Evolutionary conservation across 768 basidiomycete species (phyloP), one percentile per base, ranked within the genome.

Genomic region (Russula olivacea): DNA sequence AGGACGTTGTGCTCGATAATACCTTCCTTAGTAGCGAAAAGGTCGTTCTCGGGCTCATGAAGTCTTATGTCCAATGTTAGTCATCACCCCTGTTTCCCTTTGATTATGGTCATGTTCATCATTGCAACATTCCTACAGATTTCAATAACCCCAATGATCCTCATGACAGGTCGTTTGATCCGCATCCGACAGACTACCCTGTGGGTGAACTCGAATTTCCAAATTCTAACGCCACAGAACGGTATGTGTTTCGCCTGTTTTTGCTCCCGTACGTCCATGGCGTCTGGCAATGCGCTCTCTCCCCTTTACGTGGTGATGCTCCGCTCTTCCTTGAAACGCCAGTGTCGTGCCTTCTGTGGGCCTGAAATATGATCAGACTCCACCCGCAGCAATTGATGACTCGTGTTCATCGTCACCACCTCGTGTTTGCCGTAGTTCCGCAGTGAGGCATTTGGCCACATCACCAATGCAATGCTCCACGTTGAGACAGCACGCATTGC

Each of bases 171-270:
- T 78, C 80, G 0, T 93, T 88, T 68, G 80, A 88, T 47, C 83
- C 84, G 2, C 76, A 84, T 55, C 79, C 81, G 4, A 81, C 71
- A 3, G 67, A 79, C 59, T 83, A 83, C 69, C 90, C 91, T n/a
- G 75, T 79, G 2, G 82, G 80, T 38, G 86, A 88, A 68, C 76
- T 93, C 52, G 89, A 92, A 71, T 92, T 90, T 70, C 91, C 91
- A 25, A 91, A 89, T 72, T 80, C 73, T 30, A 75, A 79, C 59
- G 85, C 89, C 50, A 76, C 76, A 59, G 91, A 93, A 78, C 80
- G 79, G 91, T 91, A 60, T 59, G 74, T 69, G n/a, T 34, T 21
- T 17, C 36, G 19, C 23, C 14, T 51, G 7, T 30, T n/a, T 49
- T 5, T 25, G n/a, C 30, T 5, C 17, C 7, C 36, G 48, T 50